Conservation (phyloP, 1,284 basidiomycete species). For the Moniliophthora roreri region DNA sequence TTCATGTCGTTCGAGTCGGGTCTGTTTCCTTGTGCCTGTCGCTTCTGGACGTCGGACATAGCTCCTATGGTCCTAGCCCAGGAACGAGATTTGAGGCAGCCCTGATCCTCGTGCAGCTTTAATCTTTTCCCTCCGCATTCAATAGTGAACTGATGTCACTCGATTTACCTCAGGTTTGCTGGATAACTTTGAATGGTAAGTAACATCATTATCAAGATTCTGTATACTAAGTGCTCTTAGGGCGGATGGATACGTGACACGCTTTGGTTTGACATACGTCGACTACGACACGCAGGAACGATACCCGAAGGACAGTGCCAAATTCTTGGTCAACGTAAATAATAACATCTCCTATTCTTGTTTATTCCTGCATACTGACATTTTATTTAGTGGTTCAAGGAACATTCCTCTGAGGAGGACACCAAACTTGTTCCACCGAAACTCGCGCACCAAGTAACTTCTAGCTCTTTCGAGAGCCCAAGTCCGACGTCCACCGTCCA, state of each 20-base stretch:
- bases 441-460: neutral
- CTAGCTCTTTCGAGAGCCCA: neutral
- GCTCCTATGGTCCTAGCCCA: neutral
- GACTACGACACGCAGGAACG: conserved; percentile 72
- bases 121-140: conserved; percentile 6
- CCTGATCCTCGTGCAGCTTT: too few relatives aligned
- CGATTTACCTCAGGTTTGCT: conserved; percentile 43
- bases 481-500: neutral
- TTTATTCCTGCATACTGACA: neutral
- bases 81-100: too few relatives aligned
- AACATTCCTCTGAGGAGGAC: conserved; percentile 4
- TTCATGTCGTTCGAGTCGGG: neutral
- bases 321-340: conserved; percentile 47
- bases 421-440: neutral
- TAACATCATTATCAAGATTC: conserved; percentile 10
- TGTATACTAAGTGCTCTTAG: conserved; percentile 20
- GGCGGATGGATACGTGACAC: conserved; percentile 64
- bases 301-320: conserved; percentile 66
- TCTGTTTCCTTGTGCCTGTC: too few relatives aligned
- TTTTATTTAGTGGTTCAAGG: conserved; percentile 15
- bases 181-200: conserved; percentile 75
- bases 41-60: conserved; percentile 1
- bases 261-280: conserved; percentile 67
- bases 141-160: conserved; percentile 13
- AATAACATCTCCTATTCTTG: neutral